Conservation (phyloP, 1,284 basidiomycete species). For the Marasmius oreades region DNA sequence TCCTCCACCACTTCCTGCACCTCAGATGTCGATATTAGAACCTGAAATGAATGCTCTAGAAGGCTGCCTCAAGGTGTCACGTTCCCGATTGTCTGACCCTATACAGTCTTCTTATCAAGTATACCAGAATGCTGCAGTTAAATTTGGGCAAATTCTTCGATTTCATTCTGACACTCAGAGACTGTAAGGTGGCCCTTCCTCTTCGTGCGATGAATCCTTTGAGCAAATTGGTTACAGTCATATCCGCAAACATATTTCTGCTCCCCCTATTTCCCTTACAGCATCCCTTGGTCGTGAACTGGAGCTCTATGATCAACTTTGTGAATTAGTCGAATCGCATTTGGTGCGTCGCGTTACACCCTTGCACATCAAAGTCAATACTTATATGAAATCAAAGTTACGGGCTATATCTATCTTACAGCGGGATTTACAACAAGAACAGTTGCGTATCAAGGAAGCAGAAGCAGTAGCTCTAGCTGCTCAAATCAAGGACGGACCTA, state of each 20-base stretch:
- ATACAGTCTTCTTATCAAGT: background rate
- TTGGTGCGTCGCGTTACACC: conserved; percentile 40
- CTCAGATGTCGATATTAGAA: conserved; percentile 49
- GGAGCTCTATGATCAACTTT: conserved; percentile 73
- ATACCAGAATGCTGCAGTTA: conserved; percentile 58
- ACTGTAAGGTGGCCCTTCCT: conserved; percentile 42
- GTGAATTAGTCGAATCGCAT: conserved; percentile 68
- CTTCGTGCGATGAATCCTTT: background rate
- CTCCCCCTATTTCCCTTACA: conserved; percentile 61
- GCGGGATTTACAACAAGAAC: conserved; percentile 60
- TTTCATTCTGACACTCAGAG: conserved; percentile 62
- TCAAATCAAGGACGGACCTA: conserved; percentile 16
- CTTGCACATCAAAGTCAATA: conserved; percentile 2
- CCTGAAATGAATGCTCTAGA: conserved; percentile 58
- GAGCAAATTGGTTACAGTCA: conserved; percentile 32
- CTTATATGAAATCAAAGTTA: conserved; percentile 35
- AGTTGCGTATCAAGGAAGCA: conserved; percentile 45
- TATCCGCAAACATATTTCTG: conserved; percentile 53
- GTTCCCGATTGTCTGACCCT: background rate
- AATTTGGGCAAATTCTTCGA: conserved; percentile 63
- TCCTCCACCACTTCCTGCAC: conserved; percentile 52
- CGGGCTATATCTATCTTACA: conserved; percentile 68
- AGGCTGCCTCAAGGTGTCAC: conserved; percentile 48
- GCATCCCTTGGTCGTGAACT: conserved; percentile 65
- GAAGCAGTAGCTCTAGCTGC: conserved; percentile 22